phyloP scores from a whole-genome alignment of 352 stramenopile species.

The Elongisporangium prolatum region DNA sequence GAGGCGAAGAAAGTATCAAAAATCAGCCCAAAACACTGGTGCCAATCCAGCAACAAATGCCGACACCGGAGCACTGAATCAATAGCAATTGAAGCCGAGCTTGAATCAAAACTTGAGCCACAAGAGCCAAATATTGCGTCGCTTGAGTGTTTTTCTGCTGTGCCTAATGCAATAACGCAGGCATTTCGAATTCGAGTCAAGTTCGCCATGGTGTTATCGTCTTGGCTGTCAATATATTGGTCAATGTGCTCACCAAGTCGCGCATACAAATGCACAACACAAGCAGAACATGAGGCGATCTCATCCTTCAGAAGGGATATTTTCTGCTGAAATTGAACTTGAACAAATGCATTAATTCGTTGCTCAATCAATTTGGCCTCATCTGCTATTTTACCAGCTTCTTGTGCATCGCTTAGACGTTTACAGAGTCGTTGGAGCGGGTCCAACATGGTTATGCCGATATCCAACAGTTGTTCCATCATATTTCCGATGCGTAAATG shows the following conservation, averaged over 20 bases:
- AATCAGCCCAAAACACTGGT: conserved; percentile 13
- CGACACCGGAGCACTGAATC: background rate
- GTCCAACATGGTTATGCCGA: conserved; percentile 30
- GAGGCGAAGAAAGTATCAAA: conserved; percentile 19
- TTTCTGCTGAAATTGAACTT: conserved; percentile 13
- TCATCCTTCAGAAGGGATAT: conserved; percentile 3
- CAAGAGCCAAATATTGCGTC: background rate
- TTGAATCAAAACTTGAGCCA: background rate
- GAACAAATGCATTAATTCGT: conserved; percentile 29
- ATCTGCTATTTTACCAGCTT: conserved; percentile 46
- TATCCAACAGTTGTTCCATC: conserved; percentile 17
- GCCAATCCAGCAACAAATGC: conserved; percentile 8
- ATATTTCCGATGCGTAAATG: conserved; percentile 13
- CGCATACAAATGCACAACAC: conserved; percentile 1
- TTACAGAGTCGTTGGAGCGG: conserved; percentile 45
- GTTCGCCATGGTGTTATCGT: background rate
- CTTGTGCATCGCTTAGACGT: conserved; percentile 36
- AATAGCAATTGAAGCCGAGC: background rate
- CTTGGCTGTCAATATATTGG: conserved; percentile 24
- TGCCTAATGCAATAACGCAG: background rate
- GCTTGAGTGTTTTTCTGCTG: background rate
- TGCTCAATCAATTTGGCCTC: conserved; percentile 71
- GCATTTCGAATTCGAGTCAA: background rate
- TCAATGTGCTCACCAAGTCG: conserved; percentile 1
- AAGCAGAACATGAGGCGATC: background rate